Evolutionary conservation across 2,329 filamentous ascomycete genomes (phyloP).

Genomic region (Neodidymelliopsis sp.): DNA sequence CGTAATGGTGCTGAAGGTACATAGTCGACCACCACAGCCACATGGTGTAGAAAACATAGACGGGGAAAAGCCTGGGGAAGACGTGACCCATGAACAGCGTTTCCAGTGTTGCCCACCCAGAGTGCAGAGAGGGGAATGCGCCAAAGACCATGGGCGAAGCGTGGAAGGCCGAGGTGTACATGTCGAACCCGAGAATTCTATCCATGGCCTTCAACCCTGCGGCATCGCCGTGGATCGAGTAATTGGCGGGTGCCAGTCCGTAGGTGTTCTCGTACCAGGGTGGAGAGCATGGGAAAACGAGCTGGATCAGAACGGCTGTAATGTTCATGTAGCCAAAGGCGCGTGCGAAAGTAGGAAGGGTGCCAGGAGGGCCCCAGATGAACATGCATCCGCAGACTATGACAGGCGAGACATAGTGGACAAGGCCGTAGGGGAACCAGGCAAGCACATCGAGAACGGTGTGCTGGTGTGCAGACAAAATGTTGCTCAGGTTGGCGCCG

Average conservation of each 20-base stretch:
- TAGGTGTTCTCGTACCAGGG: constrained; percentile 98
- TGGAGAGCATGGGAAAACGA: constrained; percentile 90
- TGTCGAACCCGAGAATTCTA: constrained; percentile 84
- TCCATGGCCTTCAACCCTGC: constrained; percentile 90
- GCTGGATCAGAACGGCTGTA: constrained; percentile 83
- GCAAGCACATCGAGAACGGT: constrained; percentile 84
- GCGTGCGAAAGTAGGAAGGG: constrained; percentile 82
- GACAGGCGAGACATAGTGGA: constrained; percentile 86
- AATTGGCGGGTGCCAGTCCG: constrained; percentile 88
- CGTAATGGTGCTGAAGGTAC: constrained; percentile 97
- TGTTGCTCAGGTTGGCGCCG: constrained; percentile 94
- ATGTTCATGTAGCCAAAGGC: constrained; percentile 94
- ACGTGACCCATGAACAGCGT: constrained; percentile 92
- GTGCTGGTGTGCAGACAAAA: constrained; percentile 88
- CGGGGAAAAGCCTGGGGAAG: constrained; percentile 81
- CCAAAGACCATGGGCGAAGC: constrained; percentile 92
- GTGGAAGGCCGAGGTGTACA: constrained; percentile 92
- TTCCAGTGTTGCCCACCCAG: constrained; percentile 86
- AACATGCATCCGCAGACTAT: constrained; percentile 83
- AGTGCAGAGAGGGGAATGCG: constrained; percentile 92
- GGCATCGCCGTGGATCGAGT: constrained; percentile 87
- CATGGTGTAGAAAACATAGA: constrained; percentile 83
- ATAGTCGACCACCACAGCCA: constrained; percentile 99
- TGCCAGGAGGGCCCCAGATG: constrained; percentile 86
- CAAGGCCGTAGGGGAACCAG: constrained; percentile 91